Evolutionary conservation across 2,329 filamentous ascomycete species (phyloP), one percentile per base, ranked within the genome.

Genomic region (Magnaporthales sp.): DNA sequence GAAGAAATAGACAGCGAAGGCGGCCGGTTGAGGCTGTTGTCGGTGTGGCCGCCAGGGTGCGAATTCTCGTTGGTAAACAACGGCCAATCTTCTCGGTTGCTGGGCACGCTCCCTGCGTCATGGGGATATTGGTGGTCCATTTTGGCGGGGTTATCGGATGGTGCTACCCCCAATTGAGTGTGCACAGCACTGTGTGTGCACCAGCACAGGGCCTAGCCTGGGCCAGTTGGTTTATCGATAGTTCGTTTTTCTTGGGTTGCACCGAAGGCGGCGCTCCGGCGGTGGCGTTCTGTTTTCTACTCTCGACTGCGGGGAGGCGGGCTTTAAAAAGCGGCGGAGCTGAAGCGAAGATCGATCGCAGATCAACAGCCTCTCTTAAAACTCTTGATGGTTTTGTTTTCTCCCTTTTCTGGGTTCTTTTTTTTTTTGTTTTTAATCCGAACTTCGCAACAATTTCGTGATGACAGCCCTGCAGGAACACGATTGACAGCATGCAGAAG

Each of bases 21-120:
- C 68, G 70, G 72, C 63, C 68, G 68, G 66, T 68, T 63, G 64
- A 65, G 51, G 58, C 8, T 67, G 63, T 65, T 69, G 70, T 66
- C 67, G 64, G 66, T 69, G 68, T 65, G 61, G 68, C 32, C 61
- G 67, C 46, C 67, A 26, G 31, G 27, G 63, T n/a, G 24, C 38
- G 54, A 32, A 66, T 60, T 70, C 60, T 68, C 27, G 66, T 66
- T 22, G 68, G 31, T 64, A 61, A 38, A 60, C 51, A 65, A 56
- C 63, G 38, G 38, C 24, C 62, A 32, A 27, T 64, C 24, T 61
- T 60, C 22, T 58, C 29, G 70, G 77, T 79, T 80, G 77, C 77
- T 71, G 73, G 76, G 78, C 72, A 73, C 62, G 61, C 24, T 38
- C 27, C 22, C 64, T 60, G 56, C 56, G 56, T 60, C 56, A 60